These are phyloP conservation scores for Phytophthora quininea DNA, from an alignment of 352 stramenopile species.

Conservation along the genomic window DNA sequence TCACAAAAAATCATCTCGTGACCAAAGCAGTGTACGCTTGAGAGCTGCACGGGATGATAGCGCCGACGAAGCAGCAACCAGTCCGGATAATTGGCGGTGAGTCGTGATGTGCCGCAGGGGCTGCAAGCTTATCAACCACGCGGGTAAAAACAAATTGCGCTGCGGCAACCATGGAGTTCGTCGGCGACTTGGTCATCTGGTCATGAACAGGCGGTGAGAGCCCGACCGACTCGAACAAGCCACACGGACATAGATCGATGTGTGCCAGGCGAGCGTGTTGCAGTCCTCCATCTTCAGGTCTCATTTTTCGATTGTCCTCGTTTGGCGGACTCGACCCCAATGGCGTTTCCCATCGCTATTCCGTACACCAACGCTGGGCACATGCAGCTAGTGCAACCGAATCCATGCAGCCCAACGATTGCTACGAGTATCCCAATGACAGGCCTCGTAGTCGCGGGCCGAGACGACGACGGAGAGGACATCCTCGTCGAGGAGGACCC, in stretches of 20 bases:
- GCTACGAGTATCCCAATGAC: neutral
- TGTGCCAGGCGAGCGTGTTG: neutral
- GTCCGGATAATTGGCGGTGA: too few relatives aligned
- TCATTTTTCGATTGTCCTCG: neutral
- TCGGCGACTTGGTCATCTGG: neutral
- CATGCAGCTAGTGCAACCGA: neutral
- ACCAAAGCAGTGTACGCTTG: too few relatives aligned
- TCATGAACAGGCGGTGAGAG: neutral
- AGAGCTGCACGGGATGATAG: too few relatives aligned
- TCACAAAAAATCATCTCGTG: too few relatives aligned
- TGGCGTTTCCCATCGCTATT: neutral
- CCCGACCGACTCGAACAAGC: neutral
- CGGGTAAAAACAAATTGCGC: too few relatives aligned
- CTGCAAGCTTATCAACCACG: too few relatives aligned
- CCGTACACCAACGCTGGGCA: neutral
- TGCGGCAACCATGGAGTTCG: neutral
- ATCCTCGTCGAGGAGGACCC: conserved; percentile 41
- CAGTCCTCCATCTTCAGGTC: neutral
- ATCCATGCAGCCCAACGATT: neutral
- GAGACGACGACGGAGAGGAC: conserved; percentile 39
- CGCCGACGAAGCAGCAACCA: too few relatives aligned
- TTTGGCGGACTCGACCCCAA: neutral
- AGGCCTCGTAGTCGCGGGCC: conserved; percentile 9
- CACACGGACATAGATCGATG: neutral
- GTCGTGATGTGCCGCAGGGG: too few relatives aligned